Evolutionary conservation across 2,329 filamentous ascomycete species (phyloP).

Genomic region (Hypomyces rosellus): DNA sequence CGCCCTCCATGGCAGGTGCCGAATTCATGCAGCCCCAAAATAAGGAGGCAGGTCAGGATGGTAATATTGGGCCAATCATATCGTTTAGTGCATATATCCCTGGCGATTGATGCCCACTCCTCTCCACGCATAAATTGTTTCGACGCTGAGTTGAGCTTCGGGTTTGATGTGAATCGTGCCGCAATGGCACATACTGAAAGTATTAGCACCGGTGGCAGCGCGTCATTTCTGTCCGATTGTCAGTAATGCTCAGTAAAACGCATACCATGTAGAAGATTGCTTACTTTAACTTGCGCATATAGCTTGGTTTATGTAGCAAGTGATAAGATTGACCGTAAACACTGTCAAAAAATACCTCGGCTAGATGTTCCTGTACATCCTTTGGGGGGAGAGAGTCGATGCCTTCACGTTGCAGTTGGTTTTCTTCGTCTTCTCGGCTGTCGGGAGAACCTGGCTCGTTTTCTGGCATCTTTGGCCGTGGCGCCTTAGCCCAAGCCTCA

Average conservation of each 20-base stretch:
- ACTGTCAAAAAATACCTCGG: slow-evolving; percentile 92
- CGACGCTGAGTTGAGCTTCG: slow-evolving; percentile 66
- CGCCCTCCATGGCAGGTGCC: slow-evolving; percentile 93
- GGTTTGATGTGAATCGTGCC: slow-evolving; percentile 89
- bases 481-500: slow-evolving; percentile 69
- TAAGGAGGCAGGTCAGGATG: slow-evolving; percentile 81
- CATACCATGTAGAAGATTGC: slow-evolving; percentile 17
- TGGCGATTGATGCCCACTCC: slow-evolving; percentile 81
- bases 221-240: slow-evolving; percentile 33
- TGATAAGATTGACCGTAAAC: slow-evolving; percentile 95
- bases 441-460: slow-evolving; percentile 43
- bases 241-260: background rate
- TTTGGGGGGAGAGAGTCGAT: slow-evolving; percentile 73
- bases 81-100: slow-evolving; percentile 76
- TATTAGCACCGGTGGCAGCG: slow-evolving; percentile 81
- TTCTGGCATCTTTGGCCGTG: slow-evolving; percentile 45
- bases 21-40: slow-evolving; percentile 90
- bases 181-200: slow-evolving; percentile 93
- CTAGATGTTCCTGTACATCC: slow-evolving; percentile 87
- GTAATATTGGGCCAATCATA: slow-evolving; percentile 97
- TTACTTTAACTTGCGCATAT: slow-evolving; percentile 77
- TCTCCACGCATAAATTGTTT: slow-evolving; percentile 79
- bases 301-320: slow-evolving; percentile 91
- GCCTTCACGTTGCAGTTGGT: slow-evolving; percentile 73
- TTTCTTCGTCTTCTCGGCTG: slow-evolving; percentile 64